phyloP scores from a whole-genome alignment of 129 eudicot genomes.

The Centaurea solstitialis region DNA sequence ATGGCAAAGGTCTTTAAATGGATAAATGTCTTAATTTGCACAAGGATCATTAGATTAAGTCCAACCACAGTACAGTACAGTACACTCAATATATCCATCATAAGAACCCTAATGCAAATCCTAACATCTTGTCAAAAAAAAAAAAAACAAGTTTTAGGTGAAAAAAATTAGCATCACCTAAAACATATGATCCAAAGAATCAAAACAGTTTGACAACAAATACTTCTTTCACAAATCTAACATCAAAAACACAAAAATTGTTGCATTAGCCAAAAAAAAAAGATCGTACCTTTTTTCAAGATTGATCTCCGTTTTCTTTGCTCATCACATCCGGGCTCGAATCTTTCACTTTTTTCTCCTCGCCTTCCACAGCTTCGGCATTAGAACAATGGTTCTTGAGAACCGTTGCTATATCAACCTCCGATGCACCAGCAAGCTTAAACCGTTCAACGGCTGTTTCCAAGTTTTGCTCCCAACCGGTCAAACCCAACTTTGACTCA shows the following conservation, averaged over 20 bases:
- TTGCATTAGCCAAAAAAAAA: slow-evolving; percentile 6
- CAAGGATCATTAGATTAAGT: slow-evolving; percentile 7
- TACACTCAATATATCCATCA: neutral
- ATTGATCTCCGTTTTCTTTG: slow-evolving; percentile 28
- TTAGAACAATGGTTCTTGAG: slow-evolving; percentile 83
- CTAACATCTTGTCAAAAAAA: neutral
- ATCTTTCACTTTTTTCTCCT: slow-evolving; percentile 46
- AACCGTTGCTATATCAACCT: slow-evolving; percentile 80
- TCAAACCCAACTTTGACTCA: slow-evolving; percentile 67
- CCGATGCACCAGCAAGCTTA: slow-evolving; percentile 95
- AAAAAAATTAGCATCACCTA: slow-evolving; percentile 28
- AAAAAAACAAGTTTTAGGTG: slow-evolving; percentile 1
- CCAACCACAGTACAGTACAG: neutral
- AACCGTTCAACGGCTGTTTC: slow-evolving; percentile 82
- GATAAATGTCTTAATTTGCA: neutral
- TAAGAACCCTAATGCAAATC: slow-evolving; percentile 6
- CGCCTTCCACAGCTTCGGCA: slow-evolving; percentile 47
- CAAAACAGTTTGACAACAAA: slow-evolving; percentile 23
- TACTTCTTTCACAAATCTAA: slow-evolving; percentile 28
- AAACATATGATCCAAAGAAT: slow-evolving; percentile 35
- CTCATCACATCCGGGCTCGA: slow-evolving; percentile 12
- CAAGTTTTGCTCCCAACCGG: slow-evolving; percentile 76
- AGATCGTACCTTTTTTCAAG: slow-evolving; percentile 16
- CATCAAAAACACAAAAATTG: slow-evolving; percentile 27
- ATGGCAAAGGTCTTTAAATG: neutral